Evolutionary conservation across 257 asterid species (phyloP).

Genomic region (Nyctanthes arbortristis): DNA sequence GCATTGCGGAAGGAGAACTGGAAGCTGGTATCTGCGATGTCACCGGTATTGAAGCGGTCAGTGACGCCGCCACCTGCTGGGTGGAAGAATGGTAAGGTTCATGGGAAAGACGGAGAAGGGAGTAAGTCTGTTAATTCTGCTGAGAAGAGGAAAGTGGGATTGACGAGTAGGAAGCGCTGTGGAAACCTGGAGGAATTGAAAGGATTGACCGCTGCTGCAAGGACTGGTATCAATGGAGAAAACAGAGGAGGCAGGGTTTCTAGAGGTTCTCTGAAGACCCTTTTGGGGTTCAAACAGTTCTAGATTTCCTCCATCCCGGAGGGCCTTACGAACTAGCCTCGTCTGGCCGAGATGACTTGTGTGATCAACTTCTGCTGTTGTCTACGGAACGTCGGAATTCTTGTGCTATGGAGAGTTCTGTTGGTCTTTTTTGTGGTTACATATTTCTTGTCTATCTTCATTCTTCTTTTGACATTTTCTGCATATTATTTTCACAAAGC

Average conservation of each 20-base stretch:
- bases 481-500: no score
- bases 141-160: slow-evolving; percentile 66
- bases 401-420: no score
- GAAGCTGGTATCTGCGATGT: slow-evolving; percentile 42
- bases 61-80: slow-evolving; percentile 48
- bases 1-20: slow-evolving; percentile 84
- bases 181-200: slow-evolving; percentile 72
- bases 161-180: slow-evolving; percentile 77
- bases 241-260: slow-evolving; percentile 33
- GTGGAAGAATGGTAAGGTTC: slow-evolving; percentile 51
- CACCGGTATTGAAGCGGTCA: neutral
- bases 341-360: no score
- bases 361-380: no score
- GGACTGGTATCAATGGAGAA: slow-evolving; percentile 53
- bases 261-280: slow-evolving; percentile 40
- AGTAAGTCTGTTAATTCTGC: slow-evolving; percentile 75
- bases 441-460: no score
- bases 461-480: no score
- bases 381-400: no score
- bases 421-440: no score
- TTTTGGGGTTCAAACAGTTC: slow-evolving; percentile 53
- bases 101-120: slow-evolving; percentile 57
- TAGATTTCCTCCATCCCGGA: no score
- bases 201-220: slow-evolving; percentile 55
- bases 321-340: no score